Base-by-base conservation (phyloP, 2,329 filamentous ascomycete species). In the Talaromyces albobiverticillius region DNA sequence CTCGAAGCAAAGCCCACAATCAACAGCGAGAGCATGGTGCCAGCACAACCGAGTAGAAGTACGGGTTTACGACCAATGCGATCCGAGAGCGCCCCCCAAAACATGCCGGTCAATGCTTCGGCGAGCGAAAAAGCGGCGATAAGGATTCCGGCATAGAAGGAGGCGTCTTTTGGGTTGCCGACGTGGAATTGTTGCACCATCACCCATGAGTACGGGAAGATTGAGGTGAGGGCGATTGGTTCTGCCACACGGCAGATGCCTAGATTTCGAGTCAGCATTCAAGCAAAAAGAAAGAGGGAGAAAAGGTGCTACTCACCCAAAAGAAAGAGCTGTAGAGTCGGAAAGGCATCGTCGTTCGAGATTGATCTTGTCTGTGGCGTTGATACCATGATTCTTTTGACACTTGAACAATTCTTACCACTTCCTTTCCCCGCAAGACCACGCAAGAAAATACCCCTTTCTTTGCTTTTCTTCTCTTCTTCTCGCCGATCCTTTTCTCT, bases 161-260 rank as follows among this genome's bases (percentile, higher is more conserved):
- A 95, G 57, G 89, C 89, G 83, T 92, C 83, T 73, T 82, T 77
- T 61, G 52, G 55, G 38, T 46, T 49, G 42, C 57, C 57, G 36
- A 59, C 46, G 32, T 57, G 49, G 14, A 59, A 59, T 18, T 59
- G 49, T 48, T 54, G 47, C 41, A 59, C 57, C 57, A 59, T 84
- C 57, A 87, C 82, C 88, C 88, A 95, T 57, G 89, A 89, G 71
- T 96, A 96, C 18, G 92, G 92, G 64, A 93, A 95, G 71, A 96
- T 94, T 66, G 89, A 94, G 1, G 91, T 96, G 60, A 96, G 82
- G 48, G 92, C 91, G 63, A 96, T 93, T 20, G 92, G 92, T 72
- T 96, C 92, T 51, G 91, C 89, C 61, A 96, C 84, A 59, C 92
- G 90, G 67, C 95, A 92, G 78, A 96, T 90, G 70, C 90, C 91